phyloP scores from a whole-genome alignment of 495 filamentous ascomycete species.

The Oidiodendron maius region DNA sequence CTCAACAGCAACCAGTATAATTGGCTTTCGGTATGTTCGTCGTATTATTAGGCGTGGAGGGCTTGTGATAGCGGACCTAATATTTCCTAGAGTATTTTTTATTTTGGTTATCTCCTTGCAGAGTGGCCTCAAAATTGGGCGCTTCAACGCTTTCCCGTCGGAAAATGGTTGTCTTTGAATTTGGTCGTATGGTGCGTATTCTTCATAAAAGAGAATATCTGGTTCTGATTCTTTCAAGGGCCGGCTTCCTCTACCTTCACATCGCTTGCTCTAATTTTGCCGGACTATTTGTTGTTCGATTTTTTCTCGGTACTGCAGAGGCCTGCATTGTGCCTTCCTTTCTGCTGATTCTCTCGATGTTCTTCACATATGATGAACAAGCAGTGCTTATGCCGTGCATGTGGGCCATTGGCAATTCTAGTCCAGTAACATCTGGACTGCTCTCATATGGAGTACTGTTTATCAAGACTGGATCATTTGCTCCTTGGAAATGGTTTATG shows the following conservation, averaged over 20 bases:
- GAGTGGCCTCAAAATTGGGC: slow-evolving; percentile 44
- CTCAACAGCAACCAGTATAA: slow-evolving; percentile 26
- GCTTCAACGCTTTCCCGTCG: slow-evolving; percentile 50
- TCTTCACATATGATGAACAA: slow-evolving; percentile 57
- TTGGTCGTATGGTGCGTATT: slow-evolving; percentile 15
- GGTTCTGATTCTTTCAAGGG: slow-evolving; percentile 17
- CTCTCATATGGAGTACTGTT: slow-evolving; percentile 3
- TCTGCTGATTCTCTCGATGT: slow-evolving; percentile 51
- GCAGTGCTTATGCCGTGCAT: slow-evolving; percentile 43
- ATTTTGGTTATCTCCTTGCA: slow-evolving; percentile 50
- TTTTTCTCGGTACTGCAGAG: slow-evolving; percentile 51
- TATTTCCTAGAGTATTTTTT: slow-evolving; percentile 38
- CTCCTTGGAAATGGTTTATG: slow-evolving; percentile 4
- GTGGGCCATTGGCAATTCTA: slow-evolving; percentile 60
- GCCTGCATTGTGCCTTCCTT: slow-evolving; percentile 55
- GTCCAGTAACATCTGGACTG: slow-evolving; percentile 33
- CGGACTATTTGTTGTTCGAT: slow-evolving; percentile 43
- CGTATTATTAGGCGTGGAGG: not conserved
- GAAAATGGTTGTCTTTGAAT: slow-evolving; percentile 20
- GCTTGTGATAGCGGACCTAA: not conserved
- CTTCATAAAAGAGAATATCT: slow-evolving; percentile 1
- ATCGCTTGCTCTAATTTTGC: slow-evolving; percentile 29
- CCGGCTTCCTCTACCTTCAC: not conserved
- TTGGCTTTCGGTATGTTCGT: slow-evolving; percentile 22
- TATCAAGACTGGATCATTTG: slow-evolving; percentile 1